phyloP scores from a whole-genome alignment of 2,329 filamentous ascomycete species.

The Aspergillus flavus region DNA sequence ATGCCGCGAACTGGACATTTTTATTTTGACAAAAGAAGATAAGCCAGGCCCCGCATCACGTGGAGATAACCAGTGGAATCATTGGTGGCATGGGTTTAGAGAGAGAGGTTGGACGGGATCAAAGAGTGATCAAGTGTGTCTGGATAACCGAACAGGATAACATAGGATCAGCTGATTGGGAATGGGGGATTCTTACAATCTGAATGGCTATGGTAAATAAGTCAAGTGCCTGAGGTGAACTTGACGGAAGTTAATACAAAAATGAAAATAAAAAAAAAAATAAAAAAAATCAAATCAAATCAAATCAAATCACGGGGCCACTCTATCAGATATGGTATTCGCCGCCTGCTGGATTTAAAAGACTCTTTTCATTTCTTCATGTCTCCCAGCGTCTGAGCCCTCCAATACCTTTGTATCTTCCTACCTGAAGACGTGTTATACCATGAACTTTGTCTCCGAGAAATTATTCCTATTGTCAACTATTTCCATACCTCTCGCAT shows the following conservation, averaged over 20 bases:
- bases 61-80: constrained; percentile 16
- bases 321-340: not conserved
- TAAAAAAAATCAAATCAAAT: not conserved
- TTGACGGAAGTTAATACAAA: not conserved
- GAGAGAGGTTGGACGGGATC: not conserved
- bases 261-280: not conserved
- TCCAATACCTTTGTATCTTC: not conserved
- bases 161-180: not conserved
- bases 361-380: constrained; percentile 15
- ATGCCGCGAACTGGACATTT: not conserved
- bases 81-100: constrained; percentile 15
- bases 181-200: not conserved
- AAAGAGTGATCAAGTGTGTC: not conserved
- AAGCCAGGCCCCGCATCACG: constrained; percentile 25
- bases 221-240: not conserved
- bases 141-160: not conserved
- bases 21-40: constrained; percentile 9
- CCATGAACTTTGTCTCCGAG: constrained; percentile 24
- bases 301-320: constrained; percentile 1
- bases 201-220: not conserved
- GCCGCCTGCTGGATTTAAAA: not conserved
- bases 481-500: constrained; percentile 24
- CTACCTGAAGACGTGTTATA: constrained; percentile 10
- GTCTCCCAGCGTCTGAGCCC: constrained; percentile 14
- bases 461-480: constrained; percentile 17